phyloP scores from a whole-genome alignment of 2,329 filamentous ascomycete genomes.

The Exophiala dermatitidis region DNA sequence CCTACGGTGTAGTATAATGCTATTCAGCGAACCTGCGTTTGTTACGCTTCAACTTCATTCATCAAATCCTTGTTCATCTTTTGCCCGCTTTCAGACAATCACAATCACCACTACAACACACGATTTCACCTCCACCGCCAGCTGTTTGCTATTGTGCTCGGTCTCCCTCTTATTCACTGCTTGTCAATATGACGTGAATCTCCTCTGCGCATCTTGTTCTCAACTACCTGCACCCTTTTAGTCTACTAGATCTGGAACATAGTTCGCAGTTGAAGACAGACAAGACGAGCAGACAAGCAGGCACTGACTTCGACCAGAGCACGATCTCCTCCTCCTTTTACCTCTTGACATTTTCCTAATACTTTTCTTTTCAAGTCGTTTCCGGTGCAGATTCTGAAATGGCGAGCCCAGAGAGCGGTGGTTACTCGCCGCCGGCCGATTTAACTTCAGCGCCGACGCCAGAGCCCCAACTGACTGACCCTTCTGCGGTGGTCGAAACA shows the following conservation, averaged over 20 bases:
- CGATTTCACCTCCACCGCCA: background rate
- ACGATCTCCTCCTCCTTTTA: background rate
- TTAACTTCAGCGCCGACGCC: too few relatives aligned
- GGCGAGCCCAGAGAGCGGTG: conserved; percentile 10
- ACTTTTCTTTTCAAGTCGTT: background rate
- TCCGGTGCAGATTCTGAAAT: conserved; percentile 2
- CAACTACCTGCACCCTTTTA: background rate
- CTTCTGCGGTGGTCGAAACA: too few relatives aligned
- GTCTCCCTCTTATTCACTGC: background rate
- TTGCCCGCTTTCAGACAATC: background rate
- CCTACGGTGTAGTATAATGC: background rate
- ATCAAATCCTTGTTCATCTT: background rate
- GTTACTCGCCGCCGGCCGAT: conserved; percentile 6
- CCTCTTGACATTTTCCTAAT: background rate
- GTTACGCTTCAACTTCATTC: too few relatives aligned
- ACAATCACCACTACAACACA: background rate
- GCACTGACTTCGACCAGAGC: conserved; percentile 6
- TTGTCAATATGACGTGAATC: background rate
- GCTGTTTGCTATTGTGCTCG: background rate
- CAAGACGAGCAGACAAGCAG: background rate
- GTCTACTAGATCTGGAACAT: background rate
- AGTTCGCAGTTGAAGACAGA: background rate
- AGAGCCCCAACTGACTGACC: too few relatives aligned
- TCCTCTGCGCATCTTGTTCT: background rate
- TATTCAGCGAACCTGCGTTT: too few relatives aligned